Evolutionary conservation across 768 basidiomycete species (phyloP).

Genomic region (Boletales sp.): DNA sequence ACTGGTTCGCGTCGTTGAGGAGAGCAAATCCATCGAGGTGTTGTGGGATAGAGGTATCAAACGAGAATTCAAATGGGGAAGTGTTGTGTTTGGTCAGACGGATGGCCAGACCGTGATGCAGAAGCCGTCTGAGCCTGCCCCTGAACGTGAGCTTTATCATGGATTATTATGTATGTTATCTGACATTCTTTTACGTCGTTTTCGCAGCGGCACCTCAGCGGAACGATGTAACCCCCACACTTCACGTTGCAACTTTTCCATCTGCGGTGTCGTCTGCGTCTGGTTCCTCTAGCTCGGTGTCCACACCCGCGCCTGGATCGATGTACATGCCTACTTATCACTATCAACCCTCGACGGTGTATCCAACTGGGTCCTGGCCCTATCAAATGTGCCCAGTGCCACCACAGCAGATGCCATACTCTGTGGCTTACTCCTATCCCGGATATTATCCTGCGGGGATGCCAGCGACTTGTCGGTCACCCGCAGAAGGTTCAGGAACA

Average conservation of each 20-base stretch:
- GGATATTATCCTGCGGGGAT: conserved; percentile 22
- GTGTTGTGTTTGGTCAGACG: conserved; percentile 72
- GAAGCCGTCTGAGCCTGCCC: conserved; percentile 59
- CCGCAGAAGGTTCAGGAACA: conserved; percentile 13
- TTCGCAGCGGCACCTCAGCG: conserved; percentile 17
- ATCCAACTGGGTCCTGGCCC: conserved; percentile 30
- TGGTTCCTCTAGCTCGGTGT: conserved; percentile 16
- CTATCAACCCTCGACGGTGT: conserved; percentile 17
- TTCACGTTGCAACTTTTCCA: conserved; percentile 24
- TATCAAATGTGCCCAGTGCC: conserved; percentile 26
- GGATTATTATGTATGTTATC: background rate
- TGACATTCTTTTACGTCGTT: conserved; percentile 6
- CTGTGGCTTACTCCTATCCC: conserved; percentile 16
- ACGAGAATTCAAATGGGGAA: conserved; percentile 81
- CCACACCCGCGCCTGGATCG: conserved; percentile 17
- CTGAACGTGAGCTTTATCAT: conserved; percentile 40
- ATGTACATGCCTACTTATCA: conserved; percentile 20
- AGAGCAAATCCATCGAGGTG: conserved; percentile 70
- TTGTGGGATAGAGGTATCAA: conserved; percentile 74
- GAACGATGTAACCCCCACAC: conserved; percentile 13
- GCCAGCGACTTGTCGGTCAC: conserved; percentile 9
- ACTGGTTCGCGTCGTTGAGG: conserved; percentile 66
- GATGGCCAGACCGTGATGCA: conserved; percentile 64
- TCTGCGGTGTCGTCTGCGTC: conserved; percentile 16
- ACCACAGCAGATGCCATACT: conserved; percentile 18